Evolutionary conservation across 176 grass and related monocot species (phyloP).

Genomic region (Triticum dicoccoides): DNA sequence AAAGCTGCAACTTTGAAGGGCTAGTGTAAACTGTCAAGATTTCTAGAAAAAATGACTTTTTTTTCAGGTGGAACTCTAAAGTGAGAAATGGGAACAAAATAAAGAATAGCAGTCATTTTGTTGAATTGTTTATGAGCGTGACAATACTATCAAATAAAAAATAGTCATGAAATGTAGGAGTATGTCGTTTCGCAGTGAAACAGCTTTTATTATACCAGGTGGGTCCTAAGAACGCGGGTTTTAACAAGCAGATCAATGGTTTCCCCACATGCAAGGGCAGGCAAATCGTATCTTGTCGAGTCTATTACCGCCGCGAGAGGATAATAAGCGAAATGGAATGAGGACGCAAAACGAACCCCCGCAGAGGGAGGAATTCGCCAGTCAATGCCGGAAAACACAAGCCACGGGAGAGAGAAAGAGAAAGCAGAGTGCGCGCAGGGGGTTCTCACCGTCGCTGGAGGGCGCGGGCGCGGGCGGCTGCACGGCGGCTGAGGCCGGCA

Average conservation of each 20-base stretch:
- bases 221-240: not conserved
- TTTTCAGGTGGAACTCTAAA: not conserved
- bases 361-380: not conserved
- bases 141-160: not conserved
- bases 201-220: not conserved
- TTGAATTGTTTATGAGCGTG: not conserved
- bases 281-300: not conserved
- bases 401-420: not conserved
- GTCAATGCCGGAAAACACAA: not conserved
- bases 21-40: no score
- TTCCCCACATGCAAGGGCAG: not conserved
- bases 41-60: not conserved
- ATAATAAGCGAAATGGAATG: not conserved
- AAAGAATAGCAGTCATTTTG: not conserved
- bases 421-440: no score
- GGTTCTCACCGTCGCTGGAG: conserved; percentile 25
- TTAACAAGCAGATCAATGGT: not conserved
- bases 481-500: conserved; percentile 20
- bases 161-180: not conserved
- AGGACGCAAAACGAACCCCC: not conserved
- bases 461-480: conserved; percentile 26
- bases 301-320: not conserved
- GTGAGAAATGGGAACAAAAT: not conserved
- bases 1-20: not conserved
- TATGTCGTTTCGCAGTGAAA: not conserved